Evolutionary conservation across 1,284 basidiomycete species (phyloP).

Genomic region (Wallemia ichthyophaga): DNA sequence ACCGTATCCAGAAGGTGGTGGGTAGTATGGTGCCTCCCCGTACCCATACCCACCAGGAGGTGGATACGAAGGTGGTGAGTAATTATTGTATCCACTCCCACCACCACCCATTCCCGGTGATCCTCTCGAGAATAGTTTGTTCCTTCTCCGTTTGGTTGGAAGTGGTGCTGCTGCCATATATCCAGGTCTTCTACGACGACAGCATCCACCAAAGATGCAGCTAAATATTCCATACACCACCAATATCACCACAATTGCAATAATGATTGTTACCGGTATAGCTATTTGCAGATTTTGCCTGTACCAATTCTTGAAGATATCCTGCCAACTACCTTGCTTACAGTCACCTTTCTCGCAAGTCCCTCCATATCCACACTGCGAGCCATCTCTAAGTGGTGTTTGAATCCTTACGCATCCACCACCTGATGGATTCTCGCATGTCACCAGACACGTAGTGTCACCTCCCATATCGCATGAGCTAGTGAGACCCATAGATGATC

Average conservation of each 20-base stretch:
- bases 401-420: slow-evolving; percentile 37
- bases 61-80: not conserved
- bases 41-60: not conserved
- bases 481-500: slow-evolving; percentile 33
- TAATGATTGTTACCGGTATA: slow-evolving; percentile 47
- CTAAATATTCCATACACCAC: slow-evolving; percentile 13
- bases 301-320: slow-evolving; percentile 37
- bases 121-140: not conserved
- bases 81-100: too few species aligned
- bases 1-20: not conserved
- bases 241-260: slow-evolving; percentile 24
- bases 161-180: not conserved
- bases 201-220: slow-evolving; percentile 11
- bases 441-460: slow-evolving; percentile 20
- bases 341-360: slow-evolving; percentile 35
- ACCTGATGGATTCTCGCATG: slow-evolving; percentile 39
- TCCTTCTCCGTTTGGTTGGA: not conserved
- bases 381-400: slow-evolving; percentile 48
- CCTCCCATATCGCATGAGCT: slow-evolving; percentile 25
- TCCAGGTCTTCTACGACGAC: slow-evolving; percentile 2
- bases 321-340: slow-evolving; percentile 29
- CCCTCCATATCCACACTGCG: slow-evolving; percentile 53
- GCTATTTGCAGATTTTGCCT: slow-evolving; percentile 43
- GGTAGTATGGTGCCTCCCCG: not conserved
- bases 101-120: not conserved